These are phyloP conservation scores for Penicillium sp. DNA, from an alignment of 2,329 filamentous ascomycete genomes.

Conservation along the genomic window DNA sequence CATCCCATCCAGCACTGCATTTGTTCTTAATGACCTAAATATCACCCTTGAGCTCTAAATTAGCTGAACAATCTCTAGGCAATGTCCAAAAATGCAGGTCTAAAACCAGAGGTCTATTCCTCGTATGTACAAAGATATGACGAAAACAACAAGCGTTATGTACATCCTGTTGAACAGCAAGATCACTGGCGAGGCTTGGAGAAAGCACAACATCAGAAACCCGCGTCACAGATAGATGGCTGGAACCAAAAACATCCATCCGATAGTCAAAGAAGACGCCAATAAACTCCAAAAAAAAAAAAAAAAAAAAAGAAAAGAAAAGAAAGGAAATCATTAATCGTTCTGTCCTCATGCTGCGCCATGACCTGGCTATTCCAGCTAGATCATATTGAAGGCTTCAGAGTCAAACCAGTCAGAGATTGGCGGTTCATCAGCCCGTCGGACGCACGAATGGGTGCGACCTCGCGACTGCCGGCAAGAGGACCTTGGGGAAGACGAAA, in stretches of 20 bases:
- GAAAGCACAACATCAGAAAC: not conserved
- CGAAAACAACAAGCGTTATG: slow-evolving; percentile 11
- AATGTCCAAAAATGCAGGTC: too few relatives aligned
- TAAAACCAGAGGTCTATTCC: slow-evolving; percentile 15
- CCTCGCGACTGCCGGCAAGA: slow-evolving; percentile 4
- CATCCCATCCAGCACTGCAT: too few relatives aligned
- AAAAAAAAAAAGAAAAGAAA: slow-evolving; percentile 3
- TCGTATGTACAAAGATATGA: slow-evolving; percentile 12
- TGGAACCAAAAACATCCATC: slow-evolving; percentile 2
- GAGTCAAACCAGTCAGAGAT: not conserved
- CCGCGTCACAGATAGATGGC: not conserved
- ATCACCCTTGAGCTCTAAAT: too few relatives aligned
- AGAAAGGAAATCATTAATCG: slow-evolving; percentile 15
- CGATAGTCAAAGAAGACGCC: slow-evolving; percentile 6
- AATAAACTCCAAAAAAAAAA: slow-evolving; percentile 14
- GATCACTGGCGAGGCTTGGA: not conserved
- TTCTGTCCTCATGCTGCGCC: slow-evolving; percentile 14
- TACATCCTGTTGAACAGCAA: slow-evolving; percentile 11
- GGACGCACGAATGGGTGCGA: not conserved
- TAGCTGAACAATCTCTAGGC: too few relatives aligned
- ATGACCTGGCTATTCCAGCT: not conserved
- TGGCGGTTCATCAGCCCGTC: not conserved
- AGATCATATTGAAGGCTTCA: not conserved
- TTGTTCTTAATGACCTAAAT: too few relatives aligned
- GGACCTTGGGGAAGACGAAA: slow-evolving; percentile 3